Percentiles rank a stretch among this genome's conserved stretches.
Evolutionary conservation across 75 land plant genomes (phyloP).

Genomic region (Pinus albicaulis): DNA sequence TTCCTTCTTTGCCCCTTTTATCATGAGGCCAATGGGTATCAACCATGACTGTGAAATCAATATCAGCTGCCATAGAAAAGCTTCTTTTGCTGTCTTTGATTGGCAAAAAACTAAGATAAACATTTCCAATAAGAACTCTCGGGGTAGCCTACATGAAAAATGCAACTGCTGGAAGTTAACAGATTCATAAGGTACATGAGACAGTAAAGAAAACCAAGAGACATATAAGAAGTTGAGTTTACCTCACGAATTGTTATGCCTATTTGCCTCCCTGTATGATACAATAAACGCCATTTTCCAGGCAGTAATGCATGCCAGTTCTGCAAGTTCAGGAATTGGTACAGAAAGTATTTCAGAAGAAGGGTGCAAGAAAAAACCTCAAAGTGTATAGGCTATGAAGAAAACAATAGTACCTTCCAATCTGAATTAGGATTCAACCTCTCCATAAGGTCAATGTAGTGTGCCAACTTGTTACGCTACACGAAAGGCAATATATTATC

Average conservation of each 20-base stretch:
- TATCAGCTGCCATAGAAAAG: conserved; percentile 31
- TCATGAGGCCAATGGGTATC: conserved; percentile 66
- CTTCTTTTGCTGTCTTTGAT: conserved; percentile 14
- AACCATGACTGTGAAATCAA: conserved; percentile 48
- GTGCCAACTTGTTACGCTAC: conserved; percentile 70
- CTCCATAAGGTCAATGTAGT: conserved; percentile 87
- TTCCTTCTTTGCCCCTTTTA: conserved; percentile 61
- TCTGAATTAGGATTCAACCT: conserved; percentile 69
- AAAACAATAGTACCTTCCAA: conserved; percentile 44
- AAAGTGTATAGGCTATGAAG: not conserved
- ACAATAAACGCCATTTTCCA: conserved; percentile 85
- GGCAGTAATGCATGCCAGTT: conserved; percentile 65
- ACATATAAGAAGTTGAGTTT: not conserved
- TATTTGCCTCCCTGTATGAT: conserved; percentile 80
- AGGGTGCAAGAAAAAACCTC: conserved; percentile 6
- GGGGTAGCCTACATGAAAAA: conserved; percentile 34
- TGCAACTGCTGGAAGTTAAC: conserved; percentile 2
- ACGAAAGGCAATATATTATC: conserved; percentile 3
- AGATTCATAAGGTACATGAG: not conserved
- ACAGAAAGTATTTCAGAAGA: not conserved
- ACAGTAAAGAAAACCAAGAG: not conserved
- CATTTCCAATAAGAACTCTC: conserved; percentile 67
- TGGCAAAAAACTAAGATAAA: conserved; percentile 29
- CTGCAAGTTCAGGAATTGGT: conserved; percentile 28
- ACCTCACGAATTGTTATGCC: conserved; percentile 83